These are phyloP conservation scores for Plectosphaerella sp. DNA, from an alignment of 2,329 filamentous ascomycete species.

Conservation along the genomic window DNA sequence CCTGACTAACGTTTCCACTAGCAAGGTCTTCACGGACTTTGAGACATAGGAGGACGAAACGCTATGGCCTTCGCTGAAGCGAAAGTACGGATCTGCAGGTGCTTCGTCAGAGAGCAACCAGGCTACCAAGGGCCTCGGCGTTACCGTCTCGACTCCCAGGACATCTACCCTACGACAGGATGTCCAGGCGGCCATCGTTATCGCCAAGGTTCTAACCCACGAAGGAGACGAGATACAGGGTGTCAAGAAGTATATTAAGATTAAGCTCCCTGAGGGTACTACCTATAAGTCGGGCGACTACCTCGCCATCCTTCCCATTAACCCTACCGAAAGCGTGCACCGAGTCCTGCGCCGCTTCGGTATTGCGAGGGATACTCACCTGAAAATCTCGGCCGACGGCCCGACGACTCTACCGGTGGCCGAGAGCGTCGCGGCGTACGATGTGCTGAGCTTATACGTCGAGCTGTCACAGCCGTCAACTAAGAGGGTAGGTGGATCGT, in stretches of 20 bases:
- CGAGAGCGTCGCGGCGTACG: conserved; percentile 53
- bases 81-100: conserved; percentile 41
- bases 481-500: no score
- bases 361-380: conserved; percentile 63
- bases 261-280: conserved; percentile 61
- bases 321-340: conserved; percentile 56
- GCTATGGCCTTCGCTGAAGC: conserved; percentile 44
- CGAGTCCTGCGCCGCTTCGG: conserved; percentile 62
- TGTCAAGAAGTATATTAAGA: conserved; percentile 61
- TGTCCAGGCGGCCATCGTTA: conserved; percentile 54
- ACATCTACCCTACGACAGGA: conserved; percentile 56
- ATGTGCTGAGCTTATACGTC: conserved; percentile 65
- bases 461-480: conserved; percentile 71
- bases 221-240: conserved; percentile 16
- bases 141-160: conserved; percentile 49
- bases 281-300: conserved; percentile 73
- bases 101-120: not conserved
- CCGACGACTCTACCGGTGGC: conserved; percentile 51
- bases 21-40: conserved; percentile 64
- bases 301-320: conserved; percentile 67
- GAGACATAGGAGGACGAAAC: conserved; percentile 62
- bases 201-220: conserved; percentile 42
- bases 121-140: conserved; percentile 25
- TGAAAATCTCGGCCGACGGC: conserved; percentile 53
- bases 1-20: conserved; percentile 53